Conservation (phyloP, 139 green algal species). For the Picochlorum sp. region DNA sequence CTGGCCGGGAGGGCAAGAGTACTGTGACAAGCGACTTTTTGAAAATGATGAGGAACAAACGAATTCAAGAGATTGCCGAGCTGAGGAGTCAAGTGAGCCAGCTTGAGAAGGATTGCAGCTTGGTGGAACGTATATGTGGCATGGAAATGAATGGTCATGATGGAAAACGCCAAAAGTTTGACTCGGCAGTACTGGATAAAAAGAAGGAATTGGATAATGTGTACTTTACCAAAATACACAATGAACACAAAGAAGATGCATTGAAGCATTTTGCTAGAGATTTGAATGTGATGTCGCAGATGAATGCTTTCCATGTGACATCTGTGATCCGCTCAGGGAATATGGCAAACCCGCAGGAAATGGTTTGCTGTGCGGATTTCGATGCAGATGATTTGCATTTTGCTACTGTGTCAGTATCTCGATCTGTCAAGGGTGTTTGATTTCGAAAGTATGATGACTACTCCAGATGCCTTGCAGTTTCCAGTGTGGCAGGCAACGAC, state of each 20-base stretch:
- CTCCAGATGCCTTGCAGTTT: conserved; percentile 41
- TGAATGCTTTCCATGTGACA: conserved; percentile 26
- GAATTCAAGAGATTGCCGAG: neutral
- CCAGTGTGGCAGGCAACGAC: conserved; percentile 31
- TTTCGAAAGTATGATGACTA: conserved; percentile 35
- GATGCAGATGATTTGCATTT: conserved; percentile 84
- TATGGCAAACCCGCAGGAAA: conserved; percentile 68
- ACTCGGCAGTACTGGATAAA: neutral
- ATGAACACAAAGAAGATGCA: neutral
- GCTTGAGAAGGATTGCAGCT: too few species aligned
- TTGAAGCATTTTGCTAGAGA: conserved; percentile 41
- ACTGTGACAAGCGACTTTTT: neutral
- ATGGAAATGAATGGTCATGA: too few species aligned
- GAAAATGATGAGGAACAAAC: neutral
- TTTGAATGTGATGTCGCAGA: conserved; percentile 38
- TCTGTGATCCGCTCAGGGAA: conserved; percentile 41
- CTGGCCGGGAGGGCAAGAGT: neutral
- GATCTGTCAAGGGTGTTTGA: conserved; percentile 61
- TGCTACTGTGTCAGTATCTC: conserved; percentile 71
- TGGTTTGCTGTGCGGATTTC: conserved; percentile 53
- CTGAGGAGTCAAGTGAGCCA: neutral
- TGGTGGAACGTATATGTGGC: neutral
- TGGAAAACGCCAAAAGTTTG: neutral
- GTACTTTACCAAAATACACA: conserved; percentile 2
- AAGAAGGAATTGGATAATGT: neutral